phyloP scores from a whole-genome alignment of 1,139 yeast species.

The Lodderomyces parapsilosis region DNA sequence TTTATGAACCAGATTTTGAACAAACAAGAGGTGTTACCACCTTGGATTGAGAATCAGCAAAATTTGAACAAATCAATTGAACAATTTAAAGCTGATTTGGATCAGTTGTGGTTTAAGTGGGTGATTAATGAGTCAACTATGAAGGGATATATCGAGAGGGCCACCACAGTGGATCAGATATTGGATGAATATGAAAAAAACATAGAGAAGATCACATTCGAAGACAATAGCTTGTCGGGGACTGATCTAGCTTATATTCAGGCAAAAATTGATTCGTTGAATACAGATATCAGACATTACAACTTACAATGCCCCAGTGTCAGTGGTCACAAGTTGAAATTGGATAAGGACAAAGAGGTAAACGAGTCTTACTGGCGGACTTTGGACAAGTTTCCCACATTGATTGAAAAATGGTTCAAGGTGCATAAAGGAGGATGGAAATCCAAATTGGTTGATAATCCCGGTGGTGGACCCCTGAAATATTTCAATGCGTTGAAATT shows the following conservation, averaged over 20 bases:
- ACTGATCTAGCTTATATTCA: conserved; percentile 31
- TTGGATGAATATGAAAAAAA: conserved; percentile 12
- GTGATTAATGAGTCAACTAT: conserved; percentile 24
- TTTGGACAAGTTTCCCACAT: conserved; percentile 14
- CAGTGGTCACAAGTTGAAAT: conserved; percentile 67
- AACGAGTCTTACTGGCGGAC: conserved; percentile 18
- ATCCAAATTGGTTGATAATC: conserved; percentile 6
- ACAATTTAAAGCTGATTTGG: conserved; percentile 45
- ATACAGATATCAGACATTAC: conserved; percentile 64
- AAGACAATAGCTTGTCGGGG: conserved; percentile 9
- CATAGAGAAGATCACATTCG: conserved; percentile 5
- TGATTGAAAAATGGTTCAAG: conserved; percentile 21
- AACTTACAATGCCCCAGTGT: conserved; percentile 75
- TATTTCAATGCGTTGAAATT: conserved; percentile 12
- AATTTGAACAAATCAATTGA: conserved; percentile 48
- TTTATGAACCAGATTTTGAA: conserved; percentile 57
- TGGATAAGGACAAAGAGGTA: conserved; percentile 54
- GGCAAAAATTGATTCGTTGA: conserved; percentile 48
- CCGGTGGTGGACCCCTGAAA: conserved; percentile 7
- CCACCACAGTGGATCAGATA: conserved; percentile 17
- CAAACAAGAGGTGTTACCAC: conserved; percentile 77
- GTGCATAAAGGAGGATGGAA: conserved; percentile 14
- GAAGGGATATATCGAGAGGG: conserved; percentile 17
- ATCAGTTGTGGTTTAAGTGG: conserved; percentile 42
- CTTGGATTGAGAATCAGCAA: conserved; percentile 84